These are phyloP conservation scores for Lentinula edodes DNA, from an alignment of 768 basidiomycete genomes.

Conservation along the genomic window DNA sequence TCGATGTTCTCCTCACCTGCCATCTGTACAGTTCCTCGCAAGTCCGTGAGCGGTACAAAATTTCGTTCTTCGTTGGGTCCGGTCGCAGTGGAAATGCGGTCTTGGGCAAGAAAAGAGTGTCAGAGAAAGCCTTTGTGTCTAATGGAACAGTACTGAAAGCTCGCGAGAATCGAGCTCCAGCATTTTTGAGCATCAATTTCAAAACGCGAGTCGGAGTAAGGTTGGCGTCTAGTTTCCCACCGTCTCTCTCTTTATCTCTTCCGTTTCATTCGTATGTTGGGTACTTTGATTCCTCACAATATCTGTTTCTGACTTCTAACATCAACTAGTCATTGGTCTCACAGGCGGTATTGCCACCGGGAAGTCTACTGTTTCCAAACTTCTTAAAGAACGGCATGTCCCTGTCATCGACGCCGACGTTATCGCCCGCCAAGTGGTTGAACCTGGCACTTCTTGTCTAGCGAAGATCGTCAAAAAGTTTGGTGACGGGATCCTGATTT, in stretches of 20 bases:
- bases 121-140: conserved; percentile 24
- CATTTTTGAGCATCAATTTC: background rate
- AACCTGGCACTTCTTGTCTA: conserved; percentile 75
- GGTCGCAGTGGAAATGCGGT: conserved; percentile 74
- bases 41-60: conserved; percentile 52
- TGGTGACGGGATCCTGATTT: conserved; percentile 59
- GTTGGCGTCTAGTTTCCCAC: background rate
- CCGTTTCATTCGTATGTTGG: background rate
- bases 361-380: conserved; percentile 85
- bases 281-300: background rate
- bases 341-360: conserved; percentile 97
- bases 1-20: conserved; percentile 47
- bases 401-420: conserved; percentile 94
- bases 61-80: conserved; percentile 59
- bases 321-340: conserved; percentile 73
- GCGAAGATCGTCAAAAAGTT: conserved; percentile 63
- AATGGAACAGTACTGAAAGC: conserved; percentile 1
- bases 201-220: no score
- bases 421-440: conserved; percentile 80
- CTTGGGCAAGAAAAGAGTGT: conserved; percentile 75
- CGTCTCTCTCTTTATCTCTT: background rate
- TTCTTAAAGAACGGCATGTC: conserved; percentile 60
- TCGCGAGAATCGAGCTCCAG: background rate
- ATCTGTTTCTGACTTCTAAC: background rate
- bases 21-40: conserved; percentile 65